Conservation (phyloP, 106 monocot genomes). For the Allium sativum region DNA sequence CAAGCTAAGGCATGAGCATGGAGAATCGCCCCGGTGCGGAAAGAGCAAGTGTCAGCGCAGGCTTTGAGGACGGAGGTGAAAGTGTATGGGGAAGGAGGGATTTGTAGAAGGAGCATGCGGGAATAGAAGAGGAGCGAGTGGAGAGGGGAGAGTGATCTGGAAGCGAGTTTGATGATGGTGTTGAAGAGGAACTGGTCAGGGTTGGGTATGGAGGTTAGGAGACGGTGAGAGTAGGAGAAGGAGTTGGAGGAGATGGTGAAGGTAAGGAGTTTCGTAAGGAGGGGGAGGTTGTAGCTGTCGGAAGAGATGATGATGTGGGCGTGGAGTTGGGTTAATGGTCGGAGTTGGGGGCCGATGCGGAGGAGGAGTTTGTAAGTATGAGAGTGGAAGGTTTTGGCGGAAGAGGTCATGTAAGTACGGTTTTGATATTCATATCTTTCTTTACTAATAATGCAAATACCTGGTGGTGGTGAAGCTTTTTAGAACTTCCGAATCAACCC, state of each 20-base stretch:
- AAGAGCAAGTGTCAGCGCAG: slow-evolving; percentile 29
- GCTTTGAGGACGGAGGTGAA: slow-evolving; percentile 49
- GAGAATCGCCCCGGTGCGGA: slow-evolving; percentile 12
- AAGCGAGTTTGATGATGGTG: slow-evolving; percentile 30
- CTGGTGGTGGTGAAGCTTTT: no score
- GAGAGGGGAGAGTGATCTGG: slow-evolving; percentile 14
- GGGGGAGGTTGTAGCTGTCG: slow-evolving; percentile 23
- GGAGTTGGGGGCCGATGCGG: slow-evolving; percentile 30
- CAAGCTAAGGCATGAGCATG: slow-evolving; percentile 24
- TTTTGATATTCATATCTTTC: no score
- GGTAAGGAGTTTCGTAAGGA: slow-evolving; percentile 53
- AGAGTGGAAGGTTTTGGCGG: slow-evolving; percentile 10
- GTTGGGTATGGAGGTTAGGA: slow-evolving; percentile 18
- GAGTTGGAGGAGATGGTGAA: slow-evolving; percentile 16
- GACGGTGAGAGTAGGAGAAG: slow-evolving; percentile 19
- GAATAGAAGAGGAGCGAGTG: slow-evolving; percentile 33
- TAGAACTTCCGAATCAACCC: no score
- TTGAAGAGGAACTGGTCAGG: slow-evolving; percentile 56
- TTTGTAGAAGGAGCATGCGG: slow-evolving; percentile 13
- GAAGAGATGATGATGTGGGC: slow-evolving; percentile 24
- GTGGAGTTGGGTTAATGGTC: slow-evolving; percentile 35
- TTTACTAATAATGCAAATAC: no score
- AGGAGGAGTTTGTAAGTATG: slow-evolving; percentile 24
- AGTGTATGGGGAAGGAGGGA: slow-evolving; percentile 33
- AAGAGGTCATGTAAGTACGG: no score